Evolutionary conservation across 2,329 filamentous ascomycete genomes (phyloP).

Genomic region (Penicillium verrucosum): DNA sequence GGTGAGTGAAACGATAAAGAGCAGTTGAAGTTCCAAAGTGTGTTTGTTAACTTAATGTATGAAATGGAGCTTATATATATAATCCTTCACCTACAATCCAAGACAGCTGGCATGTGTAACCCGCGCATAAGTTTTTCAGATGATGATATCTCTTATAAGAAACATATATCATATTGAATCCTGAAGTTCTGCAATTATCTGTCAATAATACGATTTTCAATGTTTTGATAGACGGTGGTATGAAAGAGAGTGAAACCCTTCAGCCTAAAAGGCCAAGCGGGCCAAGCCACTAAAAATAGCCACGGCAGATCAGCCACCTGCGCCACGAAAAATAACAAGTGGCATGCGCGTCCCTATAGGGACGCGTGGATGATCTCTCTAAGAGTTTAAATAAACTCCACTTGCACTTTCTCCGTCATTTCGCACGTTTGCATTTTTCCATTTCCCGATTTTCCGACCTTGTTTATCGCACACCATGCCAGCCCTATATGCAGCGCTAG

Average conservation of each 20-base stretch:
- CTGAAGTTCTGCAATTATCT: neutral
- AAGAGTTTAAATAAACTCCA: neutral
- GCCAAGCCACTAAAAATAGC: constrained; percentile 6
- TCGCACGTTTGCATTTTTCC: neutral
- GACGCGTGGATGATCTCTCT: constrained; percentile 3
- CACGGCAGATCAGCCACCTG: neutral
- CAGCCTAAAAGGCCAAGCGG: neutral
- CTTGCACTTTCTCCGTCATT: neutral
- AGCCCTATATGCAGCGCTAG: constrained; percentile 25
- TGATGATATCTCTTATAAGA: accelerated
- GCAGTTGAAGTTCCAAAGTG: accelerated
- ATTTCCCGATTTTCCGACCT: neutral
- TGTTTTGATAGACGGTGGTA: neutral
- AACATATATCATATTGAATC: neutral
- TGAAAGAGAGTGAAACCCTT: neutral
- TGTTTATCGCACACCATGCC: constrained; percentile 25
- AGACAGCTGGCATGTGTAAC: neutral
- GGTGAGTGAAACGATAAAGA: neutral
- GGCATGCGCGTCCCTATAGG: constrained; percentile 10
- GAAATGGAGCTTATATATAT: neutral
- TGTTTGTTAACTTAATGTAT: neutral
- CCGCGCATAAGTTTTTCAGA: too few relatives aligned
- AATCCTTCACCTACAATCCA: too few relatives aligned
- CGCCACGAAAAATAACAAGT: neutral
- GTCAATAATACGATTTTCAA: neutral